Base-by-base conservation (phyloP, 2,329 filamentous ascomycete species). In the Colletotrichum tanaceti region DNA sequence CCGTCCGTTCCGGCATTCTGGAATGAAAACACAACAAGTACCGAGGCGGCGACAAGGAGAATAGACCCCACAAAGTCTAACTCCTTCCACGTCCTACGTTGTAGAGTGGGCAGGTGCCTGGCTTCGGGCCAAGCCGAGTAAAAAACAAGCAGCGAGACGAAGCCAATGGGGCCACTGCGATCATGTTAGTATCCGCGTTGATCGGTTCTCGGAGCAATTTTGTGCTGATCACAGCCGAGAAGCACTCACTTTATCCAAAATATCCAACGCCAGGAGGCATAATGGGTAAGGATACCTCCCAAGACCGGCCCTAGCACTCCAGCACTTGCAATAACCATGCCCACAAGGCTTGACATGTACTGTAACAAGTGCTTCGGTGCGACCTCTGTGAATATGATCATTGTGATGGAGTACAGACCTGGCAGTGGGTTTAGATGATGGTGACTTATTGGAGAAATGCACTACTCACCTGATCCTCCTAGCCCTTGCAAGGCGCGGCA, bases 161-260 rank as follows among this genome's bases (percentile, higher is more conserved):
- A 73, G 1, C 85, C 85, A 14, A 88, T 77, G 1, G 87, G 86
- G 2, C 83, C 85, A 73, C 32, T 65, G 52, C 55, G 32, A 32
- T 39, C 6, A 24, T 39, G 49, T 74, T 44, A 71, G 65, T 39
- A 61, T 11, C 20, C 55, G 13, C 2, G 3, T 20, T 11, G 13
- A n/a, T 35, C 7, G 4, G 22, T 28, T 43, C 28, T 3, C 20
- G 6, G 14, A 11, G 22, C 7, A 39, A 41, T 10, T 11, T 5
- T 10, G 35, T 5, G 13, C 4, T 22, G 6, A 20, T 6, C 6
- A 1, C 35, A 35, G 9, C n/a, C 28, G 28, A 24, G 14, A 18
- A 60, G 18, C 28, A 76, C 82, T 57, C 72, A 86, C 85, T 89
- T 89, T 73, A 89, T 85, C 84, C 85, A 88, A 74, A 89, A 89